These are phyloP conservation scores for Heterobasidion parviporum DNA, from an alignment of 1,284 basidiomycete species.

Conservation along the genomic window DNA sequence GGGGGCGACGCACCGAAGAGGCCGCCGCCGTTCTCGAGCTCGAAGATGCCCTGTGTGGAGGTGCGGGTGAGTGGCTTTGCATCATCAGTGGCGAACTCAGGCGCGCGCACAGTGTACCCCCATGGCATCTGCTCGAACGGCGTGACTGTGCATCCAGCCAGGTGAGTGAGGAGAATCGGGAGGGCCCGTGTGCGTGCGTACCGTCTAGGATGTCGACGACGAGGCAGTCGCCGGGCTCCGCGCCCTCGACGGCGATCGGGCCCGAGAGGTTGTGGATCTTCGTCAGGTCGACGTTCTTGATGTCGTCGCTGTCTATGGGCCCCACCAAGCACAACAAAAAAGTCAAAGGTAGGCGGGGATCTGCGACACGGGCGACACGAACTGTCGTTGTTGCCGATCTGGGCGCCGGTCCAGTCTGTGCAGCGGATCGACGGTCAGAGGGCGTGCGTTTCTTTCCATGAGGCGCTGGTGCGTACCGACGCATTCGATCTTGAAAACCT, in stretches of 20 bases:
- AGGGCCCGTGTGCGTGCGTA: conserved; percentile 16
- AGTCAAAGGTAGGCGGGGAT: no score
- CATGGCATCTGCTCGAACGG: conserved; percentile 76
- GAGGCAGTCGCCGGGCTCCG: conserved; percentile 73
- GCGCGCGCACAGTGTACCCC: conserved; percentile 70
- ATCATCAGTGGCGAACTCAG: no score
- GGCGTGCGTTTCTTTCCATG: neutral
- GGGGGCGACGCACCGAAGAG: conserved; percentile 44
- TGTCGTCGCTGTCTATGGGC: conserved; percentile 51
- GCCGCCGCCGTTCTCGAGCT: conserved; percentile 68
- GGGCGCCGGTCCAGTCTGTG: conserved; percentile 67
- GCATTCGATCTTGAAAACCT: conserved; percentile 69
- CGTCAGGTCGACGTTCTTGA: conserved; percentile 56
- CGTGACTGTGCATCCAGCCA: conserved; percentile 30
- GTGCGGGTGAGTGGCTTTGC: conserved; percentile 1
- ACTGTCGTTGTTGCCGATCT: conserved; percentile 72
- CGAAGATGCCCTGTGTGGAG: conserved; percentile 54
- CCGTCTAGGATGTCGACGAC: conserved; percentile 74
- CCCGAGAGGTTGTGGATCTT: conserved; percentile 71
- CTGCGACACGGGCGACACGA: neutral
- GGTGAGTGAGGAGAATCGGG: neutral
- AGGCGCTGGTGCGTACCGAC: conserved; percentile 36
- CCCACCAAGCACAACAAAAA: neutral
- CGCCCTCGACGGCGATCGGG: conserved; percentile 66
- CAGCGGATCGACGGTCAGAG: neutral